Evolutionary conservation across 106 monocot genomes (phyloP), one percentile per base, ranked within the genome.

Genomic region (Acorus gramineus): DNA sequence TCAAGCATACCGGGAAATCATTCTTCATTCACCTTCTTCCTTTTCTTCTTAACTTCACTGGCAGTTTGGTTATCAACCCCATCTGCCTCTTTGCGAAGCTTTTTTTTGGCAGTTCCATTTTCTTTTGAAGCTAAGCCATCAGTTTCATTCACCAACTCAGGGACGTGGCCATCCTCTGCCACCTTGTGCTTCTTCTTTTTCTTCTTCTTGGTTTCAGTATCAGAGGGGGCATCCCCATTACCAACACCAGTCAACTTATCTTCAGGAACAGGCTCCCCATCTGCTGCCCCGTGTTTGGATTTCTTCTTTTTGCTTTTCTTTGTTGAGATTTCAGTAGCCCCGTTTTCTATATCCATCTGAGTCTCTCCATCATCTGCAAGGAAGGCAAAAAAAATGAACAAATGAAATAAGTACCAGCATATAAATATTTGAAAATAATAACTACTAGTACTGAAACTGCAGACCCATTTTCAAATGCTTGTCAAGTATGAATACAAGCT

Each of bases 251-350:
- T 28, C 3, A 70, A 55, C 44, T 72, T 67, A 62, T 83, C 86
- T 63, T 71, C 74, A 4, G 66, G 69, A 68, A 74, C 73, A 7
- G 61, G 54, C 14, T 83, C 81, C 6, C 7, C 58, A 46, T 67
- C 28, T 28, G 28, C 58, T 11, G 44, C 66, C 9, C 75, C 79
- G 13, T 28, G 14, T 52, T 89, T 89, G 8, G 77, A 69, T 72
- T 83, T 86, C 73, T 89, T 93, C 57, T 89, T 89, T 72, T 89
- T 89, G 51, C 75, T 84, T 62, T 89, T 86, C 89, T 93, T 89
- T 0, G 42, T 51, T 48, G 78, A 80, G 54, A 53, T 52, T n/a
- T 76, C 84, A 42, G 55, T 56, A 50, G 52, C 7, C 28, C 43
- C 49, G 11, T 64, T 66, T 6, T 78, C 80, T 11, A 70, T 53